A percentile compares a stretch with the other conserved stretches of the same genome.
phyloP scores from a whole-genome alignment of 768 basidiomycete species.

The Lactarius sanguifluus region DNA sequence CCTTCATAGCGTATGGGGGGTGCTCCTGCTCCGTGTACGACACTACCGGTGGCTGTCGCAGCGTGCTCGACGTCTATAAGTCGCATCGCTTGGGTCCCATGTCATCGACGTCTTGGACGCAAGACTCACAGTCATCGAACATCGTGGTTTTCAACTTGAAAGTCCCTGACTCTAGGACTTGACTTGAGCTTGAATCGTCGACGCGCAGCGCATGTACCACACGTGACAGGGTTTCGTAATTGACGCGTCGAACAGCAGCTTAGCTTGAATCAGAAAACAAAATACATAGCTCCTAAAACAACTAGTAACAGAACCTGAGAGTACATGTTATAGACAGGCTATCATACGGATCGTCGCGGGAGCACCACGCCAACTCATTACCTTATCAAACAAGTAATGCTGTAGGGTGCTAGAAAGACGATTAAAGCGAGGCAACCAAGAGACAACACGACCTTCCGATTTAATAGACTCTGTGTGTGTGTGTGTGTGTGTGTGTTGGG shows the following conservation, averaged over 20 bases:
- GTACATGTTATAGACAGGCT: constrained; percentile 14
- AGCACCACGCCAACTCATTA: not conserved
- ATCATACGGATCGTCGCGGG: not conserved
- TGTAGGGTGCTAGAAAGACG: not conserved
- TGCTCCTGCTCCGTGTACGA: constrained; percentile 39
- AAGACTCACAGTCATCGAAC: constrained; percentile 45
- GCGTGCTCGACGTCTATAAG: constrained; percentile 84
- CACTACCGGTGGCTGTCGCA: constrained; percentile 47
- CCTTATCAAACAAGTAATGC: not conserved
- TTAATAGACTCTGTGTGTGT: not conserved
- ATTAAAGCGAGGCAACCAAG: constrained; percentile 2
- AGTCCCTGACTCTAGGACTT: not conserved
- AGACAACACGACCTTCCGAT: constrained; percentile 8
- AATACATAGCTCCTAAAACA: constrained; percentile 21
- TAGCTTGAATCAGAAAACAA: constrained; percentile 10
- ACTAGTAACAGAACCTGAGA: constrained; percentile 19
- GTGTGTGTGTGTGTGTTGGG: not conserved
- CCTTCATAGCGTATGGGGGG: constrained; percentile 80
- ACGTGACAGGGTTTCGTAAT: not conserved
- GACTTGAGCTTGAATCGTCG: not conserved
- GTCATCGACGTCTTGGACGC: constrained; percentile 5
- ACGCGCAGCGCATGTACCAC: not conserved
- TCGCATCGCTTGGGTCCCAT: constrained; percentile 12
- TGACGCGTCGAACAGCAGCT: not conserved
- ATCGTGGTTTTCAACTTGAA: constrained; percentile 27